Percentiles rank a stretch among this genome's conserved stretches.
Evolutionary conservation across 176 grass and related monocot genomes (phyloP).

Genomic region (Oropetium thomaeum): DNA sequence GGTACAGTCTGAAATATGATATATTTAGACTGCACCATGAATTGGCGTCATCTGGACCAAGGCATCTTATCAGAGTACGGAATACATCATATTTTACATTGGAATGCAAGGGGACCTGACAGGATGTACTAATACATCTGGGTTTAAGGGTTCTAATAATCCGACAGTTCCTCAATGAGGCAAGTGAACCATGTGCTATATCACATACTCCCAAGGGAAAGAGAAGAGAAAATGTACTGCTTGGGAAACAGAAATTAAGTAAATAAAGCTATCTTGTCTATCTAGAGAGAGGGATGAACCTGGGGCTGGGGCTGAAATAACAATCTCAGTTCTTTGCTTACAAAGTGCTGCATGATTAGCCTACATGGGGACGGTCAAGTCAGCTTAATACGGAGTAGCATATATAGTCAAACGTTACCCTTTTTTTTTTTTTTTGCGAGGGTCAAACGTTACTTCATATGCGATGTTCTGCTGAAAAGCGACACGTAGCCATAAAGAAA

Average conservation of each 20-base stretch:
- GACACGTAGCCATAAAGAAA: conserved; percentile 31
- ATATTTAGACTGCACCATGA: background rate
- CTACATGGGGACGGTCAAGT: conserved; percentile 32
- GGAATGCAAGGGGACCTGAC: conserved; percentile 11
- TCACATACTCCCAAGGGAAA: conserved; percentile 12
- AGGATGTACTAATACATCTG: conserved; percentile 8
- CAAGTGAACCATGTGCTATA: conserved; percentile 21
- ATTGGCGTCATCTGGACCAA: background rate
- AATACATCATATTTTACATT: background rate
- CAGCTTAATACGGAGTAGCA: conserved; percentile 20
- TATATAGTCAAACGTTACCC: background rate
- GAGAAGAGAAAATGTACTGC: background rate
- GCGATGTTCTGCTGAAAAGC: conserved; percentile 25
- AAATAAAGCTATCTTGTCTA: conserved; percentile 24
- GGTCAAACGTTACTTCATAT: conserved; percentile 39
- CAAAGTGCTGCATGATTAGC: conserved; percentile 25
- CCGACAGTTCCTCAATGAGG: conserved; percentile 22
- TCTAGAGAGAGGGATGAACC: conserved; percentile 16
- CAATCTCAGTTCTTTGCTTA: conserved; percentile 12
- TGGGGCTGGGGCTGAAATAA: conserved; percentile 23
- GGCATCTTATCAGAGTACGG: background rate
- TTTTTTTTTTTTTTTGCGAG: too few relatives aligned
- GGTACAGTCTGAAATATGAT: background rate
- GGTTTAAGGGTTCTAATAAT: conserved; percentile 25
- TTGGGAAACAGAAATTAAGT: background rate